Evolutionary conservation across 371 early-diverging fungal species (phyloP), one percentile per base, ranked within the genome.

Genomic region (Dichotomocladium elegans): DNA sequence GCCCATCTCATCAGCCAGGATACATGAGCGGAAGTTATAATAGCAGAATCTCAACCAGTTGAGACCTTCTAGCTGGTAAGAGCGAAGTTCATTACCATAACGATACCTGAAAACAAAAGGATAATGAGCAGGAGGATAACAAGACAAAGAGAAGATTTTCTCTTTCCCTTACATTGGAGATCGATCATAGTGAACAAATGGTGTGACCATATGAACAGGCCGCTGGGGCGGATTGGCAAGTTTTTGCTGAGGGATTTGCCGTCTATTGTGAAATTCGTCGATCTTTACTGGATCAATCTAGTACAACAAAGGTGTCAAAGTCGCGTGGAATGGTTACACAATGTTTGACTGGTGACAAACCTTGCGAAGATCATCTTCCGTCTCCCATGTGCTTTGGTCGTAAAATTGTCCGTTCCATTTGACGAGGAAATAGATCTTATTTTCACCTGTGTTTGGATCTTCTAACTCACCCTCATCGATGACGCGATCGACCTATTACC

Each of bases 391-490:
- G 26, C 85, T 72, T 2, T 72, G 60, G 60, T 95, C 96, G 62
- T 96, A 94, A 15, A 91, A 83, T n/a, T 81, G 79, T 33, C 85
- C 82, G 47, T 81, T 81, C 99, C 99, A 98, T 61, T 96, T 98
- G 30, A 93, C 89, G 33, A 98, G 72, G 62, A 85, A 94, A 49
- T 77, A 88, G 7, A 90, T 64, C 40, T 71, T 80, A 31, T 70
- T 77, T 26, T 82, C 79, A 2, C 79, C 83, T 2, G 74, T 75
- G 2, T 57, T 55, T 10, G 76, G 70, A 52, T 84, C 80, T 10
- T 64, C 58, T 28, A 84, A 55, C 42, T 93, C 91, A 41, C 92
- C 92, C 58, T 90, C 92, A 61, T 94, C 92, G 61, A 94, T 82
- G 47, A 94, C 72, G 21, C 94, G 86, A 57, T 94, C 94, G 29